phyloP scores from a whole-genome alignment of 1,284 basidiomycete genomes.

The Leucocoprinus gongylophorus region DNA sequence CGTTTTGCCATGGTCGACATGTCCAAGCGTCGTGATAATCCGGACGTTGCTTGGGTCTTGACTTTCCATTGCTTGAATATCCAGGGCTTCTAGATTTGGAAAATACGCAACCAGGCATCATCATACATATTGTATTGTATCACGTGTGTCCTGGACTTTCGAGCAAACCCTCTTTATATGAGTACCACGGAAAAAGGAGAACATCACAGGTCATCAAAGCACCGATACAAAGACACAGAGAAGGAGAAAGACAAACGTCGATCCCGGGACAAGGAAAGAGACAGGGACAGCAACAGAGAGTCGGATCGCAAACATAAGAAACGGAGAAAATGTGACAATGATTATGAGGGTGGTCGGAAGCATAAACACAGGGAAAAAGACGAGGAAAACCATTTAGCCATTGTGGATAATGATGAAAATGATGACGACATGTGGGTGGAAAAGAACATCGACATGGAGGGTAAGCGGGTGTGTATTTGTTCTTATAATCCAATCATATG shows the following conservation, averaged over 20 bases:
- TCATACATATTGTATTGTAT: conserved; percentile 2
- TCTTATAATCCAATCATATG: background rate
- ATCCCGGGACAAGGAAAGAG: conserved; percentile 7
- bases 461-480: conserved; percentile 46
- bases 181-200: conserved; percentile 16
- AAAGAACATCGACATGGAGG: conserved; percentile 77
- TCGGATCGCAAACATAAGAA: conserved; percentile 37
- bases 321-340: conserved; percentile 40
- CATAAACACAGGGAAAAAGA: conserved; percentile 25
- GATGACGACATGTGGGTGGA: conserved; percentile 80
- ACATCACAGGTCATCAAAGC: conserved; percentile 13
- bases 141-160: background rate
- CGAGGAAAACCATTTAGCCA: conserved; percentile 27
- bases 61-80: conserved; percentile 29
- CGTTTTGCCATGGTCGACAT: conserved; percentile 91
- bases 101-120: background rate
- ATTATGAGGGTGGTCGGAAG: conserved; percentile 26
- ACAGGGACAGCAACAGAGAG: conserved; percentile 4
- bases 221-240: conserved; percentile 31
- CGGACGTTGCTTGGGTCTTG: conserved; percentile 56
- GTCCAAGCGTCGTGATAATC: conserved; percentile 76
- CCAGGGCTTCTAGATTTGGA: background rate
- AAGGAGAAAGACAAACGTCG: conserved; percentile 10
- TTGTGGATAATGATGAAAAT: conserved; percentile 60
- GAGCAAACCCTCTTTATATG: background rate